Conservation (phyloP, 345 rosid species). For the Eucalyptus urophylla region DNA sequence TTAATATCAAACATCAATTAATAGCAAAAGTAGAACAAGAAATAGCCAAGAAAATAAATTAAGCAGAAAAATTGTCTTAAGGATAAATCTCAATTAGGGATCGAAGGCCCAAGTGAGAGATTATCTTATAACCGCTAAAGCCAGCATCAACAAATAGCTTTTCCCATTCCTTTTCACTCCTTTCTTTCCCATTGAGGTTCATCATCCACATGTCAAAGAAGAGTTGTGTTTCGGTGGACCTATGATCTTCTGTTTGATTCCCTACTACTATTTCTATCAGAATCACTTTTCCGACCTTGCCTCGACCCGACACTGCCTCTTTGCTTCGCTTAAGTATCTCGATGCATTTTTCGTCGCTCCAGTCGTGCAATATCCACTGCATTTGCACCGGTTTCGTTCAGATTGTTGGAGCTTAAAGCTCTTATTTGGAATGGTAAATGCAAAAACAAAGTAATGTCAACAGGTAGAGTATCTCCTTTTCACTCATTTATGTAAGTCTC, state of each 20-base stretch:
- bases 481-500: background rate
- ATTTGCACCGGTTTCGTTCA: background rate
- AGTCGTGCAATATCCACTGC: background rate
- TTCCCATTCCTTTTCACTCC: conserved; percentile 16
- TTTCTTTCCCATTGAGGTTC: background rate
- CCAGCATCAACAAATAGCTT: conserved; percentile 17
- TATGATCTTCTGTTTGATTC: background rate
- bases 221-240: background rate
- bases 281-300: background rate
- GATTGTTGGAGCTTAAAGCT: background rate
- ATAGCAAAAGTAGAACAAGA: background rate
- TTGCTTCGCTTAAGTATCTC: background rate
- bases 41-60: background rate
- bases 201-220: conserved; percentile 8
- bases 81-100: conserved; percentile 13
- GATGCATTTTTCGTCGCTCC: background rate
- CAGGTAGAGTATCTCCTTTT: background rate
- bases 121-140: conserved; percentile 8
- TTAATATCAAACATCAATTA: background rate
- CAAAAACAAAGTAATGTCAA: background rate
- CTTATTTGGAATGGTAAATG: background rate
- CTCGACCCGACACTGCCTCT: background rate
- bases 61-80: background rate
- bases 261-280: background rate
- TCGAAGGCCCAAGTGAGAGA: background rate